A percentile compares a stretch with the other conserved stretches of the same genome.
Evolutionary conservation across 176 grass and related monocot species (phyloP).

Genomic region (Zoysia pacifica): DNA sequence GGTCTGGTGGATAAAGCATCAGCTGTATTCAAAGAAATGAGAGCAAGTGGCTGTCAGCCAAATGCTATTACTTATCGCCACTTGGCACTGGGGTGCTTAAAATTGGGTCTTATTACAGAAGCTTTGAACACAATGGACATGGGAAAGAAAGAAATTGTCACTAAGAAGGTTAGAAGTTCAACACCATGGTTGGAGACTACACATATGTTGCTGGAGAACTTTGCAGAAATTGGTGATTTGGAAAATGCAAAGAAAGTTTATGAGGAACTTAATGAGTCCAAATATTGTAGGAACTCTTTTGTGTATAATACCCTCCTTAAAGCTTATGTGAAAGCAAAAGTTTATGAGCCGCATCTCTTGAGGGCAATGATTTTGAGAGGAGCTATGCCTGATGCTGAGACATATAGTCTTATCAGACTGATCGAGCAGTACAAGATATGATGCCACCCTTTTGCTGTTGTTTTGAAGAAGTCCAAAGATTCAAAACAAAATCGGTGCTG

Average conservation of each 20-base stretch:
- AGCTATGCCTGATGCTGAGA: constrained; percentile 79
- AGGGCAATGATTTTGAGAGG: constrained; percentile 86
- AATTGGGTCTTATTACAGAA: constrained; percentile 75
- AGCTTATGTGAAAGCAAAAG: constrained; percentile 77
- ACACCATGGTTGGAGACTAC: constrained; percentile 95
- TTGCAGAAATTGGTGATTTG: constrained; percentile 69
- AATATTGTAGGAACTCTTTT: constrained; percentile 81
- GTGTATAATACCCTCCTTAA: constrained; percentile 84
- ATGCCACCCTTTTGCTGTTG: constrained; percentile 1
- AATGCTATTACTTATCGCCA: constrained; percentile 96
- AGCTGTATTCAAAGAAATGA: constrained; percentile 82
- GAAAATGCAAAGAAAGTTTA: constrained; percentile 72
- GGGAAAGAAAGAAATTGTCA: constrained; percentile 62
- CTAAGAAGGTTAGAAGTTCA: constrained; percentile 66
- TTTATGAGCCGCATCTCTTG: constrained; percentile 78
- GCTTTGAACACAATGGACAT: constrained; percentile 73
- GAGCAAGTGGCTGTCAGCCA: constrained; percentile 63
- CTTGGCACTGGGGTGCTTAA: constrained; percentile 81
- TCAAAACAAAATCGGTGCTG: not conserved
- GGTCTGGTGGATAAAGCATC: constrained; percentile 76
- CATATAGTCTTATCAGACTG: constrained; percentile 71
- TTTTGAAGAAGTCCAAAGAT: constrained; percentile 20
- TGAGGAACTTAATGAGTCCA: constrained; percentile 82
- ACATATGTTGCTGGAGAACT: constrained; percentile 72
- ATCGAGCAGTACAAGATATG: constrained; percentile 71